Conservation (phyloP, 2,329 filamentous ascomycete genomes). For the Fusarium sp. region DNA sequence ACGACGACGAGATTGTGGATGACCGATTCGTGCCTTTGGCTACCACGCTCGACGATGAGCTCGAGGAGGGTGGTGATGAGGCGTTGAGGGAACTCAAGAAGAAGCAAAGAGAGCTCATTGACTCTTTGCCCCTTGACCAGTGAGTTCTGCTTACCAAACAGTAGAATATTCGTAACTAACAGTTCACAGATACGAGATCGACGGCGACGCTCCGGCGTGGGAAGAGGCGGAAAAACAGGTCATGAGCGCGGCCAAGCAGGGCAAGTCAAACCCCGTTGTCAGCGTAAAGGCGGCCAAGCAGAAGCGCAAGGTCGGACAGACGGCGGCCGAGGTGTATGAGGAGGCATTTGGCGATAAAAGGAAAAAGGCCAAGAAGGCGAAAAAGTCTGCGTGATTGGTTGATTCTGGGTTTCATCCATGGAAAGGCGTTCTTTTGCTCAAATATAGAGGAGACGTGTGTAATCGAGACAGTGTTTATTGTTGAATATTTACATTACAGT, state of each 20-base stretch:
- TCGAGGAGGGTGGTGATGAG: slow-evolving; percentile 83
- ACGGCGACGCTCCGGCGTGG: slow-evolving; percentile 68
- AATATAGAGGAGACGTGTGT: slow-evolving; percentile 29
- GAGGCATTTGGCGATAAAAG: slow-evolving; percentile 64
- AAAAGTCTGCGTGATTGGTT: slow-evolving; percentile 44
- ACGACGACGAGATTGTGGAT: slow-evolving; percentile 72
- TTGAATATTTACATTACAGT: neutral
- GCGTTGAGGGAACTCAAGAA: slow-evolving; percentile 73
- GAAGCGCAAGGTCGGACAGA: slow-evolving; percentile 75
- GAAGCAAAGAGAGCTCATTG: slow-evolving; percentile 87
- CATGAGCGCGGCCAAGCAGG: slow-evolving; percentile 60
- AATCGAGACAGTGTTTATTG: slow-evolving; percentile 28
- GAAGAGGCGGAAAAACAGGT: slow-evolving; percentile 79
- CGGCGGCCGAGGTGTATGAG: slow-evolving; percentile 69
- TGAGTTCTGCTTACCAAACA: slow-evolving; percentile 34
- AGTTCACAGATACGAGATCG: slow-evolving; percentile 66
- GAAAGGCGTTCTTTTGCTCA: slow-evolving; percentile 39
- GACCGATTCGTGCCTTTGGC: slow-evolving; percentile 74
- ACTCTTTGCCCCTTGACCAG: slow-evolving; percentile 86
- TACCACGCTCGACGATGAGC: slow-evolving; percentile 76
- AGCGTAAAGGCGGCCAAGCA: slow-evolving; percentile 80
- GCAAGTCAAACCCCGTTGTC: slow-evolving; percentile 69
- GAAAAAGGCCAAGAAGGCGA: slow-evolving; percentile 61
- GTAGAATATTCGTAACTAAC: neutral
- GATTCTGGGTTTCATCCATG: slow-evolving; percentile 36